These are phyloP conservation scores for Aspergillus transmontanensis DNA, from an alignment of 2,329 filamentous ascomycete genomes.

Conservation along the genomic window DNA sequence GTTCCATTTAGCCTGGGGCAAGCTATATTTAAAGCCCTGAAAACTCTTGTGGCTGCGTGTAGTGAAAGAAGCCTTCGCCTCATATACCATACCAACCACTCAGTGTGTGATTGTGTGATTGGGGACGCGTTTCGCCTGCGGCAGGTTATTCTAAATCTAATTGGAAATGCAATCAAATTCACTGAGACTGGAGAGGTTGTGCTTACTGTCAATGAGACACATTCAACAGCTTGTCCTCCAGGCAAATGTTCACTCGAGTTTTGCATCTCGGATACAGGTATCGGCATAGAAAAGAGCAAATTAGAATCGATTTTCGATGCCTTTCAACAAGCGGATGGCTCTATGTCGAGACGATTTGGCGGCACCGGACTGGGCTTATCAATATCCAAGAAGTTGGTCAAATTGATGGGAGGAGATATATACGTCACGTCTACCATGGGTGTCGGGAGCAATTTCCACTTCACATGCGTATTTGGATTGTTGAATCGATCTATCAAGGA, in stretches of 20 bases:
- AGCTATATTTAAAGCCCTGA: conserved; percentile 97
- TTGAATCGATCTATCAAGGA: no score
- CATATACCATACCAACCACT: conserved; percentile 89
- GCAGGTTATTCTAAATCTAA: conserved; percentile 95
- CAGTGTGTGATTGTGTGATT: conserved; percentile 91
- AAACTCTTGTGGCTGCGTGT: conserved; percentile 94
- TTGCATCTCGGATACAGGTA: conserved; percentile 91
- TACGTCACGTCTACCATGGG: conserved; percentile 94
- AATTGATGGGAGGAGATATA: conserved; percentile 92
- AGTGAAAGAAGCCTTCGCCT: conserved; percentile 93
- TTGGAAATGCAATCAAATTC: conserved; percentile 98
- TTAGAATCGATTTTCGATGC: conserved; percentile 97
- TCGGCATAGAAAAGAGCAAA: conserved; percentile 93
- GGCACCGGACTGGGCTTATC: conserved; percentile 91
- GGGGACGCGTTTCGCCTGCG: conserved; percentile 94
- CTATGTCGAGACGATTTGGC: conserved; percentile 93
- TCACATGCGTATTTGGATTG: conserved; percentile 69
- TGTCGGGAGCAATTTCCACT: conserved; percentile 91
- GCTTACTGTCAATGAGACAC: conserved; percentile 78
- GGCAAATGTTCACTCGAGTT: conserved; percentile 94
- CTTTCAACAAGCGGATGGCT: conserved; percentile 97
- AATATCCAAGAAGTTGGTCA: conserved; percentile 92
- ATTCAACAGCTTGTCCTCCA: conserved; percentile 64
- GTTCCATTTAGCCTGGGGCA: conserved; percentile 93
- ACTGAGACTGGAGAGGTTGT: conserved; percentile 95